Evolutionary conservation across 148 eudicot species (phyloP).

Genomic region (Fallopia convolvulus): DNA sequence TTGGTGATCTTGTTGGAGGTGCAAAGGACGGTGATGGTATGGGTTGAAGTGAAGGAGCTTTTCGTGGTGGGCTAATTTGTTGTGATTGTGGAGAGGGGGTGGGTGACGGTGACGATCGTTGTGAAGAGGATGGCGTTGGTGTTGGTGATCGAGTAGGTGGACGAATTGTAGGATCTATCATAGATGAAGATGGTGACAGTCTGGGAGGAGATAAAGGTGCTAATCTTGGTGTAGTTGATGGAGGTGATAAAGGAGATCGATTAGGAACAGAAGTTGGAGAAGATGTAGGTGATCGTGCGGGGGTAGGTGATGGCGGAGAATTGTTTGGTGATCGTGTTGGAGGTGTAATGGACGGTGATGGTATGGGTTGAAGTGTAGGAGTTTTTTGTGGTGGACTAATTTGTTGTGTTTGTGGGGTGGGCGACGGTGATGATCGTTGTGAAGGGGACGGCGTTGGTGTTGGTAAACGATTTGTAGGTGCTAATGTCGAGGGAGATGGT

Average conservation of each 20-base stretch:
- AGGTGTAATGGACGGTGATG: neutral
- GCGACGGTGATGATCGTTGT: neutral
- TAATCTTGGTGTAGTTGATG: neutral
- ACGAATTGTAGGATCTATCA: neutral
- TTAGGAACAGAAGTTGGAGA: neutral
- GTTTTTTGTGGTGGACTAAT: neutral
- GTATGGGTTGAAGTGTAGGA: neutral
- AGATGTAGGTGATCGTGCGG: neutral
- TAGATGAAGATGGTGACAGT: neutral
- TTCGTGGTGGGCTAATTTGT: neutral
- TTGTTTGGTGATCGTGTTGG: too few species aligned
- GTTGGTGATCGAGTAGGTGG: neutral
- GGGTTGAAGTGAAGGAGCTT: neutral
- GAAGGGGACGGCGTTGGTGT: neutral
- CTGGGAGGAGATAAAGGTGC: too few species aligned
- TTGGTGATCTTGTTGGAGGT: neutral
- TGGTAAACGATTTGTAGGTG: neutral
- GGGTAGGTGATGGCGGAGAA: neutral
- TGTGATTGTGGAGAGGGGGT: neutral
- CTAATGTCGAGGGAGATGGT: neutral
- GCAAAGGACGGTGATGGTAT: slow-evolving; percentile 4
- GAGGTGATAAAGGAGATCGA: neutral
- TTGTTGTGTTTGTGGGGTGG: neutral
- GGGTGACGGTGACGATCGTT: neutral
- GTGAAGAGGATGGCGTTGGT: neutral